These are phyloP conservation scores for Aspergillus panamensis DNA, from an alignment of 495 filamentous ascomycete genomes.

Conservation along the genomic window DNA sequence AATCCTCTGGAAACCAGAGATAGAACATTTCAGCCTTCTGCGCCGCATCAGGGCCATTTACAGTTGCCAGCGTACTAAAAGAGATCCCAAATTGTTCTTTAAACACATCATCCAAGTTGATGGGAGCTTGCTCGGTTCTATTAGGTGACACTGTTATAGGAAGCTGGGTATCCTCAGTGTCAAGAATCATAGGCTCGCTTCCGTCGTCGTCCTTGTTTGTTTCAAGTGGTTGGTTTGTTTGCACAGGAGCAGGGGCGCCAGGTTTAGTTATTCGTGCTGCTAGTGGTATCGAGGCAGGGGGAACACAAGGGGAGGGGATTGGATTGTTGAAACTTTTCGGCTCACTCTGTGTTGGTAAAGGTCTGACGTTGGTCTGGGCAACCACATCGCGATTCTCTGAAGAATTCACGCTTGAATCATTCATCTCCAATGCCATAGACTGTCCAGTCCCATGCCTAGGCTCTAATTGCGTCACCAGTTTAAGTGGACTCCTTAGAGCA, in stretches of 20 bases:
- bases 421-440: background rate
- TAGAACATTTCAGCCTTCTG: conserved; percentile 34
- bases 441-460: background rate
- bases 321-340: background rate
- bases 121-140: background rate
- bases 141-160: background rate
- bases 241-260: background rate
- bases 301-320: background rate
- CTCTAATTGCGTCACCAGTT: background rate
- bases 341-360: background rate
- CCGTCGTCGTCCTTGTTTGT: background rate
- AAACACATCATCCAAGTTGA: conserved; percentile 17
- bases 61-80: conserved; percentile 21
- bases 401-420: background rate
- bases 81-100: conserved; percentile 18
- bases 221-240: background rate
- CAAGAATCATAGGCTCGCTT: conserved; percentile 13
- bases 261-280: too few relatives aligned
- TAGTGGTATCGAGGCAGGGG: too few relatives aligned
- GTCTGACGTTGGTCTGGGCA: background rate
- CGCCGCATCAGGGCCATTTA: conserved; percentile 8
- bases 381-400: background rate
- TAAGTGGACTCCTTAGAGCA: conserved; percentile 20
- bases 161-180: background rate
- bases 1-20: conserved; percentile 33